phyloP scores from a whole-genome alignment of 2,329 filamentous ascomycete species.

The Hypoxylon sp. region DNA sequence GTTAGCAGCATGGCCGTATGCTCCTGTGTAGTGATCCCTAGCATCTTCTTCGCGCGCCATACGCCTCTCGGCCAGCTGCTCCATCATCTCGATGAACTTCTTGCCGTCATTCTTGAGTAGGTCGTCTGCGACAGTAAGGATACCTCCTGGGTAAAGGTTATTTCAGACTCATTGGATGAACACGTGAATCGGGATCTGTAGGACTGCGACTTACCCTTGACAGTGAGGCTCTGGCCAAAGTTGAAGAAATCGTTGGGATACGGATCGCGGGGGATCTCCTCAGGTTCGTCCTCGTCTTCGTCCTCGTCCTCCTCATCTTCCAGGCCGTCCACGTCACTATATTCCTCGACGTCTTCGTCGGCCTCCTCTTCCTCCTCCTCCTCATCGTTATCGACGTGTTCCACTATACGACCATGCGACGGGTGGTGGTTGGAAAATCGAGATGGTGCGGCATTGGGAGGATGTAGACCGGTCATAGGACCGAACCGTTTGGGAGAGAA shows the following conservation, averaged over 20 bases:
- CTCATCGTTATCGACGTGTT: conserved; percentile 66
- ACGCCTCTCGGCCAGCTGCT: conserved; percentile 93
- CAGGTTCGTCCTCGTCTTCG: conserved; percentile 60
- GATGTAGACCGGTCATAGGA: conserved; percentile 61
- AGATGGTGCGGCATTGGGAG: conserved; percentile 64
- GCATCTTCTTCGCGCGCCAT: conserved; percentile 97
- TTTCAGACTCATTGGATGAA: conserved; percentile 37
- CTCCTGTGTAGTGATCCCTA: conserved; percentile 68
- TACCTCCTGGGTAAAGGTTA: conserved; percentile 75
- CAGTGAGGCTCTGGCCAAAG: conserved; percentile 96
- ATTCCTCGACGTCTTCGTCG: conserved; percentile 61
- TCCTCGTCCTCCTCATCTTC: conserved; percentile 61
- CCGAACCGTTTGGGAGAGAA: conserved; percentile 72
- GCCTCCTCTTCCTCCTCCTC: conserved; percentile 66
- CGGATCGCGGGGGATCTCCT: conserved; percentile 65
- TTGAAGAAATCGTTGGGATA: conserved; percentile 89
- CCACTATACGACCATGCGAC: conserved; percentile 77
- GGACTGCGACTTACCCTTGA: conserved; percentile 70
- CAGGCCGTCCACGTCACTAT: conserved; percentile 55
- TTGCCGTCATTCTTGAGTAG: conserved; percentile 98
- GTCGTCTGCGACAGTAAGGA: conserved; percentile 98
- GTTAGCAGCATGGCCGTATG: conserved; percentile 65
- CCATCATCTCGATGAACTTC: conserved; percentile 99
- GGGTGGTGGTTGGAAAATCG: conserved; percentile 72
- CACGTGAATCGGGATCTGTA: conserved; percentile 21